Evolutionary conservation across 2,329 filamentous ascomycete species (phyloP), one percentile per base, ranked within the genome.

Genomic region (Coleophoma eucalyptorum): DNA sequence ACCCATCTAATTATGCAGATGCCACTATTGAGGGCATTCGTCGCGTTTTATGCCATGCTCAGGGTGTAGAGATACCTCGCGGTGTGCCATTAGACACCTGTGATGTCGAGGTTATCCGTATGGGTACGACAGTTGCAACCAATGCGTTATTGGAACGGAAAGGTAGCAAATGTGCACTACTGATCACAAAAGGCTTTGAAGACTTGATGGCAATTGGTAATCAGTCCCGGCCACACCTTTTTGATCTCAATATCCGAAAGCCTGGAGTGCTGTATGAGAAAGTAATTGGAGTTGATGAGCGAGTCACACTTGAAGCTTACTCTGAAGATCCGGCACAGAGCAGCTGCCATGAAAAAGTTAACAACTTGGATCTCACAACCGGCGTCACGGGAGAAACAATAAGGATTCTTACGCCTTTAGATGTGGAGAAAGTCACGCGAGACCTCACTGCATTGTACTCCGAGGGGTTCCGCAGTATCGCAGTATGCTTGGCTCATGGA

Each of bases 111-210:
- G 86, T 81, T 50, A 88, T 89, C 62, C 78, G 86, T 8, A 89
- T 90, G 79, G 86, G 86, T 15, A 90, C 86, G 1, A 90, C 86
- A 0, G 84, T 90, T 6, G 86, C 86, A 1, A 90, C 86, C 0
- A 90, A 90, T 67, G 85, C 86, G 0, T 67, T 90, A 20, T 69
- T 90, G 2, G 84, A 89, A 60, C 70, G 84, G 19, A 89, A 89
- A 62, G 86, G 86, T n/a, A 84, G 87, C 63, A 76, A 75, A 50
- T 86, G 86, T 60, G 86, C 84, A 1, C 77, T 90, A 63, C 72
- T 88, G 4, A 83, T 87, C 2, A 89, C 84, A 1, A 85, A 83
- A 57, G 85, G 84, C 0, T 88, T 89, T 69, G 83, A 80, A 56
- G 85, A 89, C 61, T 84, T 84, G 55, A 72, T 88, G 18, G 74